Evolutionary conservation across 2,329 filamentous ascomycete genomes (phyloP).

Genomic region (Helminthosporium solani): DNA sequence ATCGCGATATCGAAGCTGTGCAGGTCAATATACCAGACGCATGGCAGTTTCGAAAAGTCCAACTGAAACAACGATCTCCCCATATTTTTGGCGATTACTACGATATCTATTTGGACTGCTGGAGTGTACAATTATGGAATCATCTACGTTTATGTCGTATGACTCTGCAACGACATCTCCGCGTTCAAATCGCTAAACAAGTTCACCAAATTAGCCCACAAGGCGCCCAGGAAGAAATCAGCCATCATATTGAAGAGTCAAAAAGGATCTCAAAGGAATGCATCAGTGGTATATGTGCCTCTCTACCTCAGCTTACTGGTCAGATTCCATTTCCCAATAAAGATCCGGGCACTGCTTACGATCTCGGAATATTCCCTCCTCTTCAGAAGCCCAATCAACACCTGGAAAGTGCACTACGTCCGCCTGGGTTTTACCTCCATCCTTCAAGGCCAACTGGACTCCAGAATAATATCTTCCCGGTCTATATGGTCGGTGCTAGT

Average conservation of each 20-base stretch:
- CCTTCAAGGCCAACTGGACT: slow-evolving; percentile 22
- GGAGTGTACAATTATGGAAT: slow-evolving; percentile 36
- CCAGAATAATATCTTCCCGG: slow-evolving; percentile 29
- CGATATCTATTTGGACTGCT: slow-evolving; percentile 32
- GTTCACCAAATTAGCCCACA: slow-evolving; percentile 11
- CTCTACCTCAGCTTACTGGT: slow-evolving; percentile 31
- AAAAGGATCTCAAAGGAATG: slow-evolving; percentile 16
- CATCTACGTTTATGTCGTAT: slow-evolving; percentile 26
- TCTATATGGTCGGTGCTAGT: slow-evolving; percentile 20
- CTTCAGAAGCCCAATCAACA: slow-evolving; percentile 2
- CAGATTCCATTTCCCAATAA: slow-evolving; percentile 27
- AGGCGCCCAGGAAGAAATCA: slow-evolving; percentile 12
- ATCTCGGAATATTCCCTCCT: not conserved
- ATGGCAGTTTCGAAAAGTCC: slow-evolving; percentile 26
- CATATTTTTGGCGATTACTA: slow-evolving; percentile 24
- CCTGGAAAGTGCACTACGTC: slow-evolving; percentile 14
- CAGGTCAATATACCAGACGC: slow-evolving; percentile 22
- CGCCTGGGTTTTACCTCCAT: slow-evolving; percentile 26
- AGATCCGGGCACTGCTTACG: not conserved
- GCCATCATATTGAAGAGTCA: slow-evolving; percentile 11
- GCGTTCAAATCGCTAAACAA: slow-evolving; percentile 21
- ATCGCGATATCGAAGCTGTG: slow-evolving; percentile 24
- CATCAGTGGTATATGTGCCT: slow-evolving; percentile 20
- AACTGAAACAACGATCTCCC: slow-evolving; percentile 14
- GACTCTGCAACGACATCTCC: slow-evolving; percentile 23